phyloP scores from a whole-genome alignment of 306 rosid genomes.

The Canavalia ensiformis region DNA sequence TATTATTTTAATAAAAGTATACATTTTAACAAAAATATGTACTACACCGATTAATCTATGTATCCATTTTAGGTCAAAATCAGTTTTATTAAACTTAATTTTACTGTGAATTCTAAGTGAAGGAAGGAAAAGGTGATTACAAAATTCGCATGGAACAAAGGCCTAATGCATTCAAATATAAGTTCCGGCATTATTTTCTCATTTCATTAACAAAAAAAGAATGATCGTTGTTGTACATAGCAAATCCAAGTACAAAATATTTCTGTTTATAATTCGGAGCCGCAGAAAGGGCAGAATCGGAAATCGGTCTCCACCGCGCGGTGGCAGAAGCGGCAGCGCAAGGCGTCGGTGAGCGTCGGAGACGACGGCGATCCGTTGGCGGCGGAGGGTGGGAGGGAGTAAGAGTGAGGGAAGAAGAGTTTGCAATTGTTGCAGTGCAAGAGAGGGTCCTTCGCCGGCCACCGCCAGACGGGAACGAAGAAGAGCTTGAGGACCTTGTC shows the following conservation, averaged over 20 bases:
- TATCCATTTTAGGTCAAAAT: too few species aligned
- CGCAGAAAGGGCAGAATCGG: constrained; percentile 87
- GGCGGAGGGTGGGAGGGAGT: constrained; percentile 53
- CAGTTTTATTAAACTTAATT: too few species aligned
- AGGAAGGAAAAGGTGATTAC: too few species aligned
- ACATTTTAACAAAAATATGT: too few species aligned
- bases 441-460: constrained; percentile 78
- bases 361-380: background rate
- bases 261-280: constrained; percentile 59
- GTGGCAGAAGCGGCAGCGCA: constrained; percentile 72
- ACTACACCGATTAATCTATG: too few species aligned
- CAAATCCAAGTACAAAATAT: too few species aligned
- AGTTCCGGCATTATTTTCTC: background rate
- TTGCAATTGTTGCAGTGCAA: constrained; percentile 73
- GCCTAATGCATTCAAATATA: background rate
- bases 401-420: constrained; percentile 66
- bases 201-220: background rate
- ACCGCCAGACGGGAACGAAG: constrained; percentile 89
- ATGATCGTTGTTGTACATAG: too few species aligned
- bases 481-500: constrained; percentile 85
- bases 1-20: too few species aligned
- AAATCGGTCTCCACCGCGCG: constrained; percentile 68
- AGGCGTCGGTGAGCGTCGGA: constrained; percentile 20
- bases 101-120: too few species aligned
- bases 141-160: too few species aligned